phyloP scores from a whole-genome alignment of 2,329 filamentous ascomycete species.

The Biscogniauxia mediterranea region DNA sequence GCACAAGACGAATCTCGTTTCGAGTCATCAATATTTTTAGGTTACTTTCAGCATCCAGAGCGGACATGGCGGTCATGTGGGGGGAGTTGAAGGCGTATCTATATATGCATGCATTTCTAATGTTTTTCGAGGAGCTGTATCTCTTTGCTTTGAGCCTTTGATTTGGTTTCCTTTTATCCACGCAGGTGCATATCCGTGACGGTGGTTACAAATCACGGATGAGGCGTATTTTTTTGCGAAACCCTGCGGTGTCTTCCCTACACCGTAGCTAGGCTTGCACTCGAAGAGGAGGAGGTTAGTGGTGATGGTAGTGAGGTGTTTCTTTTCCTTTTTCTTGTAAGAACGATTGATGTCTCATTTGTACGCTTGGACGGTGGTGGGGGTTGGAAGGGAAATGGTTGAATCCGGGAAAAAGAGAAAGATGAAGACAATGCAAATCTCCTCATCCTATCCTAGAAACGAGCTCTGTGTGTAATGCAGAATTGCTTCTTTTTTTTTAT shows the following conservation, averaged over 20 bases:
- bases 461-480: slow-evolving; percentile 8
- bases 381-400: neutral
- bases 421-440: neutral
- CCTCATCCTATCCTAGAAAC: slow-evolving; percentile 6
- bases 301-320: too few relatives aligned
- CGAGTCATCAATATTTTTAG: slow-evolving; percentile 31
- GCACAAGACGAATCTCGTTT: slow-evolving; percentile 20
- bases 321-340: slow-evolving; percentile 16
- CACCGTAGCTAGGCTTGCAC: neutral
- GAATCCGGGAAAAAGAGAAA: slow-evolving; percentile 1
- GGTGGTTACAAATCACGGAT: slow-evolving; percentile 1
- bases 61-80: slow-evolving; percentile 38
- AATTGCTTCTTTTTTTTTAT: slow-evolving; percentile 7
- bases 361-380: neutral
- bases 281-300: neutral
- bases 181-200: slow-evolving; percentile 31
- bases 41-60: slow-evolving; percentile 30
- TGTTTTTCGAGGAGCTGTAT: slow-evolving; percentile 20
- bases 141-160: slow-evolving; percentile 24
- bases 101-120: slow-evolving; percentile 33
- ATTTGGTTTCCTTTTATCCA: slow-evolving; percentile 5
- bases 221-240: slow-evolving; percentile 1
- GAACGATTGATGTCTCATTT: slow-evolving; percentile 7
- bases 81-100: slow-evolving; percentile 44
- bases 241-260: slow-evolving; percentile 21